Evolutionary conservation across 164 flowering plant species (phyloP), one percentile per base, ranked within the genome.

Genomic region (Vitis rupestris): DNA sequence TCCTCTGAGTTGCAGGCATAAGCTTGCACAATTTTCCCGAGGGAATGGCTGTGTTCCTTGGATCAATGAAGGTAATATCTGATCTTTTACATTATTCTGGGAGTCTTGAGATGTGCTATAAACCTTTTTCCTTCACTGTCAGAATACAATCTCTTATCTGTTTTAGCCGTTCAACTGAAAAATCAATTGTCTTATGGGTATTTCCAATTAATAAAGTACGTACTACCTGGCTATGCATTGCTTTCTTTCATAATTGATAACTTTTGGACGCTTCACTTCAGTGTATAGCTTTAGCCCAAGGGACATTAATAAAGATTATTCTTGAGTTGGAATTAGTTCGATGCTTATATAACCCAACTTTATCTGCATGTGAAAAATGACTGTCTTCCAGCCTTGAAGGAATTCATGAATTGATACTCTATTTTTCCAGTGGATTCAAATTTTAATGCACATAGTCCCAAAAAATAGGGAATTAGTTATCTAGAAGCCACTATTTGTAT

Each of bases 11-110:
- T 78, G 69, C 87, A 95, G 98, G 99, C 64, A 95, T 93, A 83
- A 93, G 98, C 82, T 87, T 93, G 86, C 98, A 95, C 82, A 95
- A 95, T 82, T 91, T 95, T 78, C 99, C 99, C 29, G 99, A 95
- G 81, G 99, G 99, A 69, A 95, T 95, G 99, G 99, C 98, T 9
- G 97, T 93, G 44, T 95, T 91, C 78, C 98, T 95, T 72, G 98
- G 98, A 74, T 95, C 99, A 67, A 79, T 91, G 16, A 95, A 95
- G 98, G 99, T 92, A 82, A 29, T 44, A 15, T 47, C 7, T 16
- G 9, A 13, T 62, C 52, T 62, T 61, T 73, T 47, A 3, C 62
- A 16, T 70, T 67, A 52, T 50, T 67, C 16, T 50, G 8, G 49
- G 13, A 23, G 29, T 47, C n/a, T 15, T 10, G 44, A 31, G 19